Evolutionary conservation across 306 rosid species (phyloP).

Genomic region (Benincasa hispida): DNA sequence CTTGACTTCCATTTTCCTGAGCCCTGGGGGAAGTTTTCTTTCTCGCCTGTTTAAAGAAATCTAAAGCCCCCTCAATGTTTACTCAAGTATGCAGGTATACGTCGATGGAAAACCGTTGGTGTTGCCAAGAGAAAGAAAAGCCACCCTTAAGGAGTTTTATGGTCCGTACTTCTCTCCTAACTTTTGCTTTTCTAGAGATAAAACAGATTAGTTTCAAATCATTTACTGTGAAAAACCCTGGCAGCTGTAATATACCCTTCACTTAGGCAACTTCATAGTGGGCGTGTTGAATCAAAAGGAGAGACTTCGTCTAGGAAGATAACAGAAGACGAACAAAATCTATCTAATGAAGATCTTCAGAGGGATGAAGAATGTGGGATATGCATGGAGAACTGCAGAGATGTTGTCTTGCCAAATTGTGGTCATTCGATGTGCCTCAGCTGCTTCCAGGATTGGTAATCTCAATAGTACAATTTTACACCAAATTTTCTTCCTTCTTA

Average conservation of each 20-base stretch:
- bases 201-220: neutral
- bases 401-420: conserved; percentile 59
- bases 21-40: neutral
- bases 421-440: conserved; percentile 61
- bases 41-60: neutral
- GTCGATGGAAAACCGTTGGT: conserved; percentile 50
- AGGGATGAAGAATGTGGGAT: conserved; percentile 67
- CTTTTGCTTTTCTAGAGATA: neutral
- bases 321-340: conserved; percentile 15
- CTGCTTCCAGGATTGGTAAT: conserved; percentile 65
- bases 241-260: conserved; percentile 73
- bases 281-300: conserved; percentile 23
- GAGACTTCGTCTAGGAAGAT: conserved; percentile 20
- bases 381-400: conserved; percentile 56
- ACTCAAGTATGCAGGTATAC: conserved; percentile 33
- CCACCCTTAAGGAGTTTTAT: conserved; percentile 53
- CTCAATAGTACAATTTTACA: neutral
- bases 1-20: neutral
- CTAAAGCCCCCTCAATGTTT: neutral
- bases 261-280: conserved; percentile 49
- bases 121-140: conserved; percentile 51
- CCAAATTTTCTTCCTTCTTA: neutral
- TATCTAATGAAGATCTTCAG: conserved; percentile 20
- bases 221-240: conserved; percentile 12
- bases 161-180: conserved; percentile 22